Evolutionary conservation across 306 rosid species (phyloP).

Genomic region (Rubus idaeus): DNA sequence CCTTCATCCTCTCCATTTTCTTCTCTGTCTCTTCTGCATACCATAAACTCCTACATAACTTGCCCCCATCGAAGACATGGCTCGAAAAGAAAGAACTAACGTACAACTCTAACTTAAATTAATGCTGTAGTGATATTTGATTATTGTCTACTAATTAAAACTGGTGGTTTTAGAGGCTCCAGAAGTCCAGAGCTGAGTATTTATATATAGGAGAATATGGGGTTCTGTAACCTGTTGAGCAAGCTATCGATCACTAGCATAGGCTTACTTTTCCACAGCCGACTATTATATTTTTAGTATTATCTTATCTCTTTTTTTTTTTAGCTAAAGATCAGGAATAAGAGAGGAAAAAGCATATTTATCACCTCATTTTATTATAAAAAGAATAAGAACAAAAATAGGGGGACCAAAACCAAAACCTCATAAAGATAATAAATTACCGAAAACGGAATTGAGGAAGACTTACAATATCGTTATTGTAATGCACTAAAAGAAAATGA

Average conservation of each 20-base stretch:
- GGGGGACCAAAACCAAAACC: no score
- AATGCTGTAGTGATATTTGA: no score
- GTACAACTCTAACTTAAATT: not conserved
- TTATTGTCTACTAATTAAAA: not conserved
- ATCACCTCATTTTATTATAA: no score
- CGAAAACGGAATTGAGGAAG: no score
- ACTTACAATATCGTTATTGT: no score
- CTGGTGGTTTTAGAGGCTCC: not conserved
- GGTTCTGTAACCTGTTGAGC: not conserved
- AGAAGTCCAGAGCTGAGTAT: not conserved
- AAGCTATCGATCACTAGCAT: not conserved
- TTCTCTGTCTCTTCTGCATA: slow-evolving; percentile 31
- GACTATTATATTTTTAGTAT: not conserved
- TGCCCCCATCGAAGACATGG: slow-evolving; percentile 41
- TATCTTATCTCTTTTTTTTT: not conserved
- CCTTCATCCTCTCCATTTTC: slow-evolving; percentile 36
- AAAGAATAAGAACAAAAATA: no score
- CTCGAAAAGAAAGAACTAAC: not conserved
- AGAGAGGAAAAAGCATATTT: no score
- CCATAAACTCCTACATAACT: slow-evolving; percentile 36
- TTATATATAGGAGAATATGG: not conserved
- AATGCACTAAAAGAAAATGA: no score
- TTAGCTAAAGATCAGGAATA: no score
- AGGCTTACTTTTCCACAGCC: not conserved
- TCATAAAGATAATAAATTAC: no score